Base-by-base conservation (phyloP, 2,329 filamentous ascomycete species). In the Exutisphaerella laricina region DNA sequence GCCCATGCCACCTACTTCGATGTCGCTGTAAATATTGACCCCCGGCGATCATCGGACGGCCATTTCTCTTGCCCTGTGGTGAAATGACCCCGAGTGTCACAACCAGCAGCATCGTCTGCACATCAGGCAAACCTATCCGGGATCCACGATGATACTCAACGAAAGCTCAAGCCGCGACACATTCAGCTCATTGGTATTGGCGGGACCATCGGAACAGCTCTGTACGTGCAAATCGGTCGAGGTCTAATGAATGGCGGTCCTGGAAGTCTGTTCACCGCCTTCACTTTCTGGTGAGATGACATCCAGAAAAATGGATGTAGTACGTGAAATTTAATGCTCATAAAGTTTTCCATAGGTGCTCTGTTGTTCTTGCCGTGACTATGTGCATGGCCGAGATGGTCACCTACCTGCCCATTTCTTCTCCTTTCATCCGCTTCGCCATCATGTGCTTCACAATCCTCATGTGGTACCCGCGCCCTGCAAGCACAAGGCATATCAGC, bases 361-460 rank as follows among this genome's bases (percentile, higher is more conserved):
- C 48, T 18, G 50, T 53, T 8, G 43, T 53, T n/a, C 49, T 51
- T 9, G 45, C 50, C 7, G 52, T 57, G 7, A 57, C 54, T 2
- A 38, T 54, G 18, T 53, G 67, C 58, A 78, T 85, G 67, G 80
- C 82, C 9, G 84, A 88, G 61, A 86, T 88, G 82, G 83, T 85
- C 5, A 84, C 82, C 0, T 86, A 84, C 51, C 68, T 86, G 2
- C 84, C 85, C 5, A 84, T 88, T 41, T 85, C 82, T 0, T 86
- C 82, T 29, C 83, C 84, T 0, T 88, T 89, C 61, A 84, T 88
- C 58, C 79, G 82, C 18, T 86, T 88, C 56, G 84, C 84, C 3
- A 74, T 79, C 50, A 80, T 85, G 60, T 80, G 78, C 55, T 72
- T 79, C 44, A 84, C 84, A 0, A 90, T 84, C 61, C 66, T 88